Evolutionary conservation across 2,329 filamentous ascomycete species (phyloP), one percentile per base, ranked within the genome.

Genomic region (Xylariomycetidae sp.): DNA sequence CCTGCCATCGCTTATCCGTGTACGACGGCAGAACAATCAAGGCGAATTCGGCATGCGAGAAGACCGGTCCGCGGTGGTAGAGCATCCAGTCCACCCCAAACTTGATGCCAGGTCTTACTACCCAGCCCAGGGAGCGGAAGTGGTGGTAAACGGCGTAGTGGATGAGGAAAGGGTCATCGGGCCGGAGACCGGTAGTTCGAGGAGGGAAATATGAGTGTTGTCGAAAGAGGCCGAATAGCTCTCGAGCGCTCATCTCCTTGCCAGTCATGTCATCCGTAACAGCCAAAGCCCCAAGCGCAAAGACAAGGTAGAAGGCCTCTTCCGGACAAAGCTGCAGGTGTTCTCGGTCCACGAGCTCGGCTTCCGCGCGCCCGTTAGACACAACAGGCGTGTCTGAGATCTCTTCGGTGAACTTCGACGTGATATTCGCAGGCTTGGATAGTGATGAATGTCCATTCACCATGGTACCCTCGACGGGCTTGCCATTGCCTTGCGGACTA

Each of bases 21-120:
- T 93, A 96, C 0, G 87, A 82, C 0, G 92, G 90, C 4, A 96
- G 56, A 25, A 98, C 77, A 16, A 90, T 70, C 26, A 95, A 64
- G 1, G 86, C 89, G 54, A 95, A 98, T 53, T 96, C 88, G 15
- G 92, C 92, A 54, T 98, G 92, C 15, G 87, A 80, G 57, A 98
- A 96, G 0, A 92, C 90, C 0, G 92, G 92, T 0, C 92, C 92
- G 14, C 88, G 82, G 36, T 87, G 81, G 61, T 98, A 98, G 6
- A 98, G 73, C n/a, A 98, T 67, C 67, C 86, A 95, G 58, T 98
- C 92, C 8, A 88, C 85, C 15, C 85, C 86, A 49, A 98, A 98
- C 54, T 98, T 98, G 56, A 94, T 81, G 22, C 92, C 93, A 5
- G 85, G 79, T 10, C 93, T 82, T 1, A 93, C 83, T 1, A 95